Conservation (phyloP, 768 basidiomycete genomes). For the Psilocybe cubensis region DNA sequence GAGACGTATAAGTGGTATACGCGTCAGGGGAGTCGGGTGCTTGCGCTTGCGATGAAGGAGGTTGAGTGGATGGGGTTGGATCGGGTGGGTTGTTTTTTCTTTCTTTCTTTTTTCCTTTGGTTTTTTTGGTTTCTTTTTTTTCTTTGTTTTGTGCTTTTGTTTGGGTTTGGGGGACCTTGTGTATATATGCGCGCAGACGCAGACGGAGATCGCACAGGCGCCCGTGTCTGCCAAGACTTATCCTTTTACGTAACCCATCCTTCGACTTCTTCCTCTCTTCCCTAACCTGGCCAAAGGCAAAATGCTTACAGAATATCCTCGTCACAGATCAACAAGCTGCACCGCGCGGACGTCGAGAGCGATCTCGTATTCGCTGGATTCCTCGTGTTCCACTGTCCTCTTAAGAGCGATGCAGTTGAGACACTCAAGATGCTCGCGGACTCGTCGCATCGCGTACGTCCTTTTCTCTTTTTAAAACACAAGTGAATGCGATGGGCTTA, state of each 20-base stretch:
- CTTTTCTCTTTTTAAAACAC: neutral
- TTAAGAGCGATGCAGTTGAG: conserved; percentile 91
- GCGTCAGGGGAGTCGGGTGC: conserved; percentile 88
- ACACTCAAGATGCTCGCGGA: conserved; percentile 94
- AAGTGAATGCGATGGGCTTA: too few relatives aligned
- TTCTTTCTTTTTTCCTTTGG: neutral
- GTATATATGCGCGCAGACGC: too few relatives aligned
- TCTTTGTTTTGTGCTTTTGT: neutral
- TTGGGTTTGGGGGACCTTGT: too few relatives aligned
- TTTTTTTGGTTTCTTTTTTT: neutral
- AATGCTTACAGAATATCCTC: too few relatives aligned
- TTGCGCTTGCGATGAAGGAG: conserved; percentile 90
- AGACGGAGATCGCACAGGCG: too few relatives aligned
- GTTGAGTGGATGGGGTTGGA: conserved; percentile 71
- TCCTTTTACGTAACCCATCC: too few relatives aligned
- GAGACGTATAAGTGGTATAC: conserved; percentile 96
- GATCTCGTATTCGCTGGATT: conserved; percentile 89
- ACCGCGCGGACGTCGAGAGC: conserved; percentile 81
- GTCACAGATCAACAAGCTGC: conserved; percentile 83
- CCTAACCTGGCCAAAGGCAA: too few relatives aligned
- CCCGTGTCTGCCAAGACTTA: too few relatives aligned
- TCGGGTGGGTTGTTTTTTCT: conserved; percentile 52
- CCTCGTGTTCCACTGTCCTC: conserved; percentile 97
- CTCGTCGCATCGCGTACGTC: conserved; percentile 90
- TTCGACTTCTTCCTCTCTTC: too few relatives aligned